Percentiles rank a stretch among this genome's conserved stretches.
Evolutionary conservation across 2,329 filamentous ascomycete genomes (phyloP).

Genomic region (Botrytis porri): DNA sequence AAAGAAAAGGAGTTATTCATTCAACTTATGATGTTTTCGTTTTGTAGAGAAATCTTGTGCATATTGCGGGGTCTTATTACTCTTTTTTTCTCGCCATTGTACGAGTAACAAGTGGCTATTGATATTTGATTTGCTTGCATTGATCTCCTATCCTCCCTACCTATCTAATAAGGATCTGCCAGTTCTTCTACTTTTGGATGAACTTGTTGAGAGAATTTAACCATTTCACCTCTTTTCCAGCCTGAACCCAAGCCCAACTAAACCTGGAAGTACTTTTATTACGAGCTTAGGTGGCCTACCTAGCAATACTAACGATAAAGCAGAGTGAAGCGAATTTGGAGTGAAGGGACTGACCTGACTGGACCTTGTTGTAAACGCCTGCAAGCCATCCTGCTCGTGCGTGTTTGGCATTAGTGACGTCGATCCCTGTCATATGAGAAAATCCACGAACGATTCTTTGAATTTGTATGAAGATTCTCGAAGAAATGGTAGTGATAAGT

Average conservation of each 20-base stretch:
- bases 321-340: background rate
- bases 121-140: background rate
- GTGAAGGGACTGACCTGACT: background rate
- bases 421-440: conserved; percentile 14
- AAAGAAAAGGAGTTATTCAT: background rate
- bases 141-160: background rate
- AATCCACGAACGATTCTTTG: background rate
- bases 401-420: conserved; percentile 11
- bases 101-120: background rate
- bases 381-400: background rate
- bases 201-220: background rate
- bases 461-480: background rate
- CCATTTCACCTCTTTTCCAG: background rate
- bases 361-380: background rate
- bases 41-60: background rate
- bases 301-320: background rate
- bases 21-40: background rate
- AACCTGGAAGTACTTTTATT: background rate
- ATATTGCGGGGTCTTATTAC: background rate
- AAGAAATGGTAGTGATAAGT: background rate
- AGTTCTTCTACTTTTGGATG: background rate
- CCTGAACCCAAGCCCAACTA: conserved; percentile 3
- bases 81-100: background rate
- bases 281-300: background rate
- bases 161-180: background rate